Evolutionary conservation across 257 asterid species (phyloP).

Genomic region (Linderniella brevidens): DNA sequence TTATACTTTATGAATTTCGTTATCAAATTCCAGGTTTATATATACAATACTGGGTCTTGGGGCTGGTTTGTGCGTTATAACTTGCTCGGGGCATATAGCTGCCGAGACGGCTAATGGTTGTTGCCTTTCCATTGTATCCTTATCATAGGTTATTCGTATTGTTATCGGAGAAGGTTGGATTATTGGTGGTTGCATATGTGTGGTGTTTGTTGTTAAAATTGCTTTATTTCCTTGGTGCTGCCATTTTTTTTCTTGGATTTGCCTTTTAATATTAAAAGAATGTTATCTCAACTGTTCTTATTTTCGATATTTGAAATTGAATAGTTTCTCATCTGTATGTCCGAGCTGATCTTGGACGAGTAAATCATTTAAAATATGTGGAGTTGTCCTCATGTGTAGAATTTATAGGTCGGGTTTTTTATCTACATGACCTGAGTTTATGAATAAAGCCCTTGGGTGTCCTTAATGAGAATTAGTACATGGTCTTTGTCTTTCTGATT

Average conservation of each 20-base stretch:
- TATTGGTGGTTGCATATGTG: not conserved
- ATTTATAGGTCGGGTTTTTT: not conserved
- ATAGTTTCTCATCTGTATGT: no score
- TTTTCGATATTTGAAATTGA: no score
- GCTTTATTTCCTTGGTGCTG: not conserved
- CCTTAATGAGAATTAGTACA: conserved; percentile 56
- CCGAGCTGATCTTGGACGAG: no score
- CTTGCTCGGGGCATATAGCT: conserved; percentile 56
- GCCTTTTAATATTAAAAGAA: no score
- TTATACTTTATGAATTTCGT: no score
- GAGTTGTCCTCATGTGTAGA: no score
- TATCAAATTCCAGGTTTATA: conserved; percentile 78
- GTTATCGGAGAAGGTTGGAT: not conserved
- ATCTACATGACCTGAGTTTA: not conserved
- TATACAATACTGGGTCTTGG: conserved; percentile 45
- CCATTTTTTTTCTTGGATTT: no score
- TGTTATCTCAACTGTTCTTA: no score
- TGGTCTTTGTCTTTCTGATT: conserved; percentile 40
- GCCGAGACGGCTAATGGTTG: conserved; percentile 58
- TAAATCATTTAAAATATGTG: no score
- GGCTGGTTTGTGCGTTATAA: conserved; percentile 25
- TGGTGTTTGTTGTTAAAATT: not conserved
- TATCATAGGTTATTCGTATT: not conserved
- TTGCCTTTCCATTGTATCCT: conserved; percentile 58
- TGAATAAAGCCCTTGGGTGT: conserved; percentile 11